These are phyloP conservation scores for Yamadazyma diddensiae DNA, from an alignment of 1,139 yeast genomes.

Conservation along the genomic window DNA sequence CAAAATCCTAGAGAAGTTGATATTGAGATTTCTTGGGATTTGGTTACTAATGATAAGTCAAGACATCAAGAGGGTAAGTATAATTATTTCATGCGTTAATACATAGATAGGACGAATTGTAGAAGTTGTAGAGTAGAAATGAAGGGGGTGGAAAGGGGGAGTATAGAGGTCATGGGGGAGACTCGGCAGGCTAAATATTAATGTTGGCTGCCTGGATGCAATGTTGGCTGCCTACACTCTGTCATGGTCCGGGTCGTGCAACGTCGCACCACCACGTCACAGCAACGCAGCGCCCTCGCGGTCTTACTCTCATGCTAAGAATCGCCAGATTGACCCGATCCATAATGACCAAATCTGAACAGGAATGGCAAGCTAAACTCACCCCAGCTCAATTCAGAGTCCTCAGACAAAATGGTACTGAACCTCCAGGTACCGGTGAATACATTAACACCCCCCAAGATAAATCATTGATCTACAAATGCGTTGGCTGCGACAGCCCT, in stretches of 20 bases:
- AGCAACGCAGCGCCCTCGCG: too few species aligned
- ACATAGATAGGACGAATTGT: too few species aligned
- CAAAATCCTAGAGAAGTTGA: slow-evolving; percentile 84
- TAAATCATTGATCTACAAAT: slow-evolving; percentile 61
- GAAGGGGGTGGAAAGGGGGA: too few species aligned
- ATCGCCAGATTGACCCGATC: neutral
- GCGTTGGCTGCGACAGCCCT: slow-evolving; percentile 85
- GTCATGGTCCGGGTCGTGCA: too few species aligned
- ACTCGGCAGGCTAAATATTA: too few species aligned
- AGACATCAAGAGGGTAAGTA: slow-evolving; percentile 55
- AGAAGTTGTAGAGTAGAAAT: too few species aligned
- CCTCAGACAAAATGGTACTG: slow-evolving; percentile 79
- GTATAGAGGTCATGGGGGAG: too few species aligned
- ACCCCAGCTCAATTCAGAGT: slow-evolving; percentile 78
- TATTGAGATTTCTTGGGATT: slow-evolving; percentile 59
- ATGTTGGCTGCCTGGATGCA: too few species aligned
- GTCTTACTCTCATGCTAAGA: too few species aligned
- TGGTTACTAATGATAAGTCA: slow-evolving; percentile 52
- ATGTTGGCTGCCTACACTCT: too few species aligned
- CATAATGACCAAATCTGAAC: slow-evolving; percentile 24
- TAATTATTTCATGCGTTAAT: slow-evolving; percentile 65
- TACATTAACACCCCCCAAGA: slow-evolving; percentile 49
- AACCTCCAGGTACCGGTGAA: slow-evolving; percentile 76
- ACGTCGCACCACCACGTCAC: too few species aligned
- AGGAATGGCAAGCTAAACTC: slow-evolving; percentile 80